These are phyloP conservation scores for Mycena amicta DNA, from an alignment of 768 basidiomycete species.

Conservation along the genomic window DNA sequence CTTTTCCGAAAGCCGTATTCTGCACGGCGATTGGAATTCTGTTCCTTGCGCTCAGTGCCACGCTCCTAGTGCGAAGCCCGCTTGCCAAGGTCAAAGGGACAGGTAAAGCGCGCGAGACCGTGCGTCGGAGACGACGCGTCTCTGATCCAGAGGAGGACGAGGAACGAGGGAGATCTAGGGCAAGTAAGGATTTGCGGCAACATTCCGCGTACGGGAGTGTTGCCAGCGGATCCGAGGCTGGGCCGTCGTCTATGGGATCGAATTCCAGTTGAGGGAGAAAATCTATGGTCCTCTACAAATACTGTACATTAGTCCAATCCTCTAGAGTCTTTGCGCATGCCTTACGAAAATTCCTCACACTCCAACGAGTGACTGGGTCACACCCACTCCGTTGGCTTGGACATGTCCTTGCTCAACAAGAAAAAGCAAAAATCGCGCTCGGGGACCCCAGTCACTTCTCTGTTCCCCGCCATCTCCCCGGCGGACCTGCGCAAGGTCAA, in stretches of 20 bases:
- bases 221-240: slow-evolving; percentile 3
- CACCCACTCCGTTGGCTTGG: no score
- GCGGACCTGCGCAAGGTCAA: slow-evolving; percentile 57
- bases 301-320: not conserved
- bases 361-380: no score
- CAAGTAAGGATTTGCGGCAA: slow-evolving; percentile 44
- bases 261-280: no score
- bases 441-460: slow-evolving; percentile 54
- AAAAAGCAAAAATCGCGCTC: not conserved
- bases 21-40: slow-evolving; percentile 55
- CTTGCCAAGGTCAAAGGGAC: slow-evolving; percentile 25
- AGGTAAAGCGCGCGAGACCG: slow-evolving; percentile 24
- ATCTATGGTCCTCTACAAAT: no score
- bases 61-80: slow-evolving; percentile 46
- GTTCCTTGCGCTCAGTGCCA: slow-evolving; percentile 36
- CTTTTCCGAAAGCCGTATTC: slow-evolving; percentile 74
- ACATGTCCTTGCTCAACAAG: not conserved
- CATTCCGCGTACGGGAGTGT: slow-evolving; percentile 12
- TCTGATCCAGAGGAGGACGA: slow-evolving; percentile 25
- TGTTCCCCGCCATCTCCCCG: slow-evolving; percentile 59
- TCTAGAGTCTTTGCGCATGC: no score
- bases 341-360: no score
- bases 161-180: slow-evolving; percentile 47
- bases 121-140: slow-evolving; percentile 15
- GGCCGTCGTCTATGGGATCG: slow-evolving; percentile 11